Evolutionary conservation across 139 green algal species (phyloP).

Genomic region (Coelastrella sp.): DNA sequence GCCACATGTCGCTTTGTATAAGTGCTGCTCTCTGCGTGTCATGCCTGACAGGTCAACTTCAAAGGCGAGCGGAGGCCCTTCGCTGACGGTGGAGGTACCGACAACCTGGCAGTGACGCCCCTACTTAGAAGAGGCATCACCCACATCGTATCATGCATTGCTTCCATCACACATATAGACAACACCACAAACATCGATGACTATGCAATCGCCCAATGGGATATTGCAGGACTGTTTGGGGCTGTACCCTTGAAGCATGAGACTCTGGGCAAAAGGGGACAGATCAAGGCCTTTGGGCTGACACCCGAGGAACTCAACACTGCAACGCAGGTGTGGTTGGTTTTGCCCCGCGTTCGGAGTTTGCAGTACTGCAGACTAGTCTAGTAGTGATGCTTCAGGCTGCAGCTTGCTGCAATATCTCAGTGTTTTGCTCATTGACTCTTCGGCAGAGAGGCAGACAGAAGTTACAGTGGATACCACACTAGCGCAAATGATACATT

Average conservation of each 20-base stretch:
- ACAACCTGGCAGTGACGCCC: conserved; percentile 57
- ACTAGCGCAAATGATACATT: too few species aligned
- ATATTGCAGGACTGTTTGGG: conserved; percentile 53
- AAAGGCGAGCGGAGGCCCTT: conserved; percentile 41
- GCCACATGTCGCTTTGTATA: too few species aligned
- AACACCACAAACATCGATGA: background rate
- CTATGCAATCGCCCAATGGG: conserved; percentile 44
- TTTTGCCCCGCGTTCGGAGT: background rate
- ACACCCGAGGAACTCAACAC: conserved; percentile 27
- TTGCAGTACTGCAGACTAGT: background rate
- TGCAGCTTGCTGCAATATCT: background rate
- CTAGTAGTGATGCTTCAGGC: background rate
- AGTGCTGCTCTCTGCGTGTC: too few species aligned
- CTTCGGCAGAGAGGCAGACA: background rate
- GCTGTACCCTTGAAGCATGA: conserved; percentile 38
- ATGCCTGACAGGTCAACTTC: conserved; percentile 20
- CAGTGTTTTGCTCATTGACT: background rate
- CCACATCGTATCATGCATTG: conserved; percentile 39
- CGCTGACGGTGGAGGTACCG: conserved; percentile 48
- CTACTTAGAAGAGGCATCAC: conserved; percentile 45
- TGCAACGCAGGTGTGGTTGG: conserved; percentile 7
- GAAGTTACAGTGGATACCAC: background rate
- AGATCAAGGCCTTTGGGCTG: conserved; percentile 30
- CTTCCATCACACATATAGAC: background rate
- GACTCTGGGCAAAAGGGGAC: conserved; percentile 3